Evolutionary conservation across 345 rosid species (phyloP), one percentile per base, ranked within the genome.

Genomic region (Euphorbia lathyris): DNA sequence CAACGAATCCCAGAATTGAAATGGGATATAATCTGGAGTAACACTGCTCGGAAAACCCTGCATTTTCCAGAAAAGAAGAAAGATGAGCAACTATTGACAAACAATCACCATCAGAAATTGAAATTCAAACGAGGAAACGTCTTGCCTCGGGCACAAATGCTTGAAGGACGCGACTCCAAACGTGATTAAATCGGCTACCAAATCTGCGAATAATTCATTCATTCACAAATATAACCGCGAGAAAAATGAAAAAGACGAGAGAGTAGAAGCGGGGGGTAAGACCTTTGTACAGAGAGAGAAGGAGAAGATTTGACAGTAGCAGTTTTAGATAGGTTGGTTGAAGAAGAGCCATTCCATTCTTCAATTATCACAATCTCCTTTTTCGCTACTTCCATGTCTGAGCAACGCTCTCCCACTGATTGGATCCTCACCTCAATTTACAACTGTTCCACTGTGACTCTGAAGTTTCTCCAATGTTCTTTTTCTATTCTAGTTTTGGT

Each of bases 81-180:
- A 11, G 16, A 48, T 40, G 27, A 27, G 10, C 5, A 75, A 65
- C 14, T 4, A 51, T 27, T 13, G 27, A 65, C 59, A 42, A 30
- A 57, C 45, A 66, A 72, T 30, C 0, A 20, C 9, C 7, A 7
- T 9, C 4, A 1, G 11, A 66, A 70, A 22, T 5, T 10, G 27
- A 56, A 22, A 48, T 43, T 17, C 22, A 56, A 50, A 0, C 16
- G 22, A 32, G 51, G 43, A 42, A 9, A n/a, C 64, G 53, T 57
- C 85, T 76, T 77, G 79, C 97, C 98, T 90, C 98, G 0, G 97
- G 98, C 19, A 93, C 93, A 76, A 93, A 88, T 22, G 98, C 98
- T 83, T 88, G 87, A 64, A 90, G 93, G 67, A 91, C 72, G 60
- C 96, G 83, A 66, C 94, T 85, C 94, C 92, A 84, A 12, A 93